Evolutionary conservation across 768 basidiomycete genomes (phyloP).

Genomic region (Leccinum sublutescens): DNA sequence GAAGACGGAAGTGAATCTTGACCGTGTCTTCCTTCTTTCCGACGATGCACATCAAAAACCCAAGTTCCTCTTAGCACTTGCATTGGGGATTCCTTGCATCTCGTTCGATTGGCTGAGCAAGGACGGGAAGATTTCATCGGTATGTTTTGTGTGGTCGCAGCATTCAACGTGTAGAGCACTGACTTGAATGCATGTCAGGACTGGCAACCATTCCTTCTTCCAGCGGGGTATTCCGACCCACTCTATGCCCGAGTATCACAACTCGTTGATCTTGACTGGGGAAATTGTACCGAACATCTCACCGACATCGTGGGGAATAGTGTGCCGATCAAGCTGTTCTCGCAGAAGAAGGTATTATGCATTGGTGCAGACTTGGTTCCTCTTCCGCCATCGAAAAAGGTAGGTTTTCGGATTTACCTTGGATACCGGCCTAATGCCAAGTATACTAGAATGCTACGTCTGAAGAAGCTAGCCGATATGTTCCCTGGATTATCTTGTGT

Average conservation of each 20-base stretch:
- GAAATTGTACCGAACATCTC: constrained; percentile 49
- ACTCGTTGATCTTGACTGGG: constrained; percentile 49
- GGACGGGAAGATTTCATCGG: constrained; percentile 32
- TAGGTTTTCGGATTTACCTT: neutral
- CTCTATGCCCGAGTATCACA: constrained; percentile 45
- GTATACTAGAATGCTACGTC: constrained; percentile 17
- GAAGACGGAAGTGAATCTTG: constrained; percentile 36
- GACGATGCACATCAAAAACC: constrained; percentile 67
- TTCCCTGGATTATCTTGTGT: constrained; percentile 66
- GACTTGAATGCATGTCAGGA: constrained; percentile 35
- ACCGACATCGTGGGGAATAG: constrained; percentile 56
- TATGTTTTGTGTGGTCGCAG: constrained; percentile 9
- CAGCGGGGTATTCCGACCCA: constrained; percentile 46
- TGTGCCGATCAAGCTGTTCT: constrained; percentile 58
- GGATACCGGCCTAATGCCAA: neutral
- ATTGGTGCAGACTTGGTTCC: constrained; percentile 58
- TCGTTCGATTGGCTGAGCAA: constrained; percentile 47
- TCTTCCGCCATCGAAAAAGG: constrained; percentile 29
- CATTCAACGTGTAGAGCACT: constrained; percentile 6
- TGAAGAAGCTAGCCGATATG: constrained; percentile 42
- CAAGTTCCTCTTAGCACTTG: constrained; percentile 80
- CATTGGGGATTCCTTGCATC: constrained; percentile 83
- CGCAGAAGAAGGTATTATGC: constrained; percentile 55
- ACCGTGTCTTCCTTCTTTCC: constrained; percentile 63
- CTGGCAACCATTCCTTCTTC: constrained; percentile 63